Evolutionary conservation across 148 eudicot genomes (phyloP).

Genomic region (Dianthus caryophyllus): DNA sequence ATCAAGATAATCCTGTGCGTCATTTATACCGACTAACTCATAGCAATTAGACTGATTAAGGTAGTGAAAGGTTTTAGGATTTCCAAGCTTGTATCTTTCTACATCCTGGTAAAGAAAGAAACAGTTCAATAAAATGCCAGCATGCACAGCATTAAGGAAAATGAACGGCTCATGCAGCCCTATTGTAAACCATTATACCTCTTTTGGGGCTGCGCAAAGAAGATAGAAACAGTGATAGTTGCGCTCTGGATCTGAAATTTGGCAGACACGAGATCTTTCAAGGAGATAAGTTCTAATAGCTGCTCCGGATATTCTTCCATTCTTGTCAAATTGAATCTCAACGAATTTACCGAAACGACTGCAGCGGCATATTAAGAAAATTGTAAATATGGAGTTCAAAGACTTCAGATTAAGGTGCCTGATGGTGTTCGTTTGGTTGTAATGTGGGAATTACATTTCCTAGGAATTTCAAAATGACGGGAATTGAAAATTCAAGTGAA

Average conservation of each 20-base stretch:
- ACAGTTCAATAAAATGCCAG: conserved; percentile 19
- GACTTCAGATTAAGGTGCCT: neutral
- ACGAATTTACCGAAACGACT: conserved; percentile 96
- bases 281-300: conserved; percentile 93
- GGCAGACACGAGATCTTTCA: conserved; percentile 94
- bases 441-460: no score
- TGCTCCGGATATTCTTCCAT: conserved; percentile 89
- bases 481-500: no score
- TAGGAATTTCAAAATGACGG: no score
- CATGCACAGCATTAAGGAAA: conserved; percentile 4
- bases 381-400: neutral
- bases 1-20: conserved; percentile 74
- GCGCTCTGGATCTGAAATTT: conserved; percentile 85
- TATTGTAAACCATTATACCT: conserved; percentile 32
- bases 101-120: conserved; percentile 43
- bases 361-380: conserved; percentile 26
- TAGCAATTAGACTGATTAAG: conserved; percentile 77
- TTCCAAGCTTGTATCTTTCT: conserved; percentile 71
- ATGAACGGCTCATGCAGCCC: conserved; percentile 13
- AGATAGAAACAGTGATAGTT: conserved; percentile 89
- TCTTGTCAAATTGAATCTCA: conserved; percentile 83
- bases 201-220: conserved; percentile 80
- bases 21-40: conserved; percentile 69
- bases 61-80: conserved; percentile 72
- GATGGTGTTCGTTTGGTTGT: no score